Evolutionary conservation across 495 filamentous ascomycete species (phyloP).

Genomic region (Trichocladium uniseriatum): DNA sequence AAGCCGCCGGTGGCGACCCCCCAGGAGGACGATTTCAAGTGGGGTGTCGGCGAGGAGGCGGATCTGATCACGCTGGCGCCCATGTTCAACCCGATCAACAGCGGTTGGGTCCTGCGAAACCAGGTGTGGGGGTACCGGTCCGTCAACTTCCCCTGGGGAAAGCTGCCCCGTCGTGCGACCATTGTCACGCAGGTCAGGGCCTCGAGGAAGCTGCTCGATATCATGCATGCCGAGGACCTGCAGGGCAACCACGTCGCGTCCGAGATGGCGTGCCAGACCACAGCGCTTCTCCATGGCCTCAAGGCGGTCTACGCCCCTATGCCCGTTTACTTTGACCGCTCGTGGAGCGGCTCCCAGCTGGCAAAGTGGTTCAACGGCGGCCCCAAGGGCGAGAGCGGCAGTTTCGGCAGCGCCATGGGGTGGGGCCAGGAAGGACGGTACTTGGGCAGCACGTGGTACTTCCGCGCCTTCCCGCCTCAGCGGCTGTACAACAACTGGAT

Average conservation of each 20-base stretch:
- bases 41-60: slow-evolving; percentile 69
- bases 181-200: slow-evolving; percentile 59
- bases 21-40: slow-evolving; percentile 53
- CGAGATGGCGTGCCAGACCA: slow-evolving; percentile 61
- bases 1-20: slow-evolving; percentile 44
- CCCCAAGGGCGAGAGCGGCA: slow-evolving; percentile 37
- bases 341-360: slow-evolving; percentile 47
- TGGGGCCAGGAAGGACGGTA: slow-evolving; percentile 47
- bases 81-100: slow-evolving; percentile 57
- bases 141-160: slow-evolving; percentile 32
- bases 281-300: slow-evolving; percentile 58
- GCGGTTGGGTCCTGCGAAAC: slow-evolving; percentile 53
- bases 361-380: slow-evolving; percentile 55
- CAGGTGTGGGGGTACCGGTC: slow-evolving; percentile 53
- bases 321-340: slow-evolving; percentile 58
- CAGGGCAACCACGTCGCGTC: slow-evolving; percentile 54
- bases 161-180: slow-evolving; percentile 54
- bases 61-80: slow-evolving; percentile 64
- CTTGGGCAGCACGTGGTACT: slow-evolving; percentile 52
- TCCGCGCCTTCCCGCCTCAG: slow-evolving; percentile 41
- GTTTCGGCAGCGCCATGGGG: slow-evolving; percentile 40
- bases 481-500: slow-evolving; percentile 55
- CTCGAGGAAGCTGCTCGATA: slow-evolving; percentile 51
- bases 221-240: slow-evolving; percentile 54
- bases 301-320: slow-evolving; percentile 62